Evolutionary conservation across 2,329 filamentous ascomycete species (phyloP).

Genomic region (Pezicula rhizophila): DNA sequence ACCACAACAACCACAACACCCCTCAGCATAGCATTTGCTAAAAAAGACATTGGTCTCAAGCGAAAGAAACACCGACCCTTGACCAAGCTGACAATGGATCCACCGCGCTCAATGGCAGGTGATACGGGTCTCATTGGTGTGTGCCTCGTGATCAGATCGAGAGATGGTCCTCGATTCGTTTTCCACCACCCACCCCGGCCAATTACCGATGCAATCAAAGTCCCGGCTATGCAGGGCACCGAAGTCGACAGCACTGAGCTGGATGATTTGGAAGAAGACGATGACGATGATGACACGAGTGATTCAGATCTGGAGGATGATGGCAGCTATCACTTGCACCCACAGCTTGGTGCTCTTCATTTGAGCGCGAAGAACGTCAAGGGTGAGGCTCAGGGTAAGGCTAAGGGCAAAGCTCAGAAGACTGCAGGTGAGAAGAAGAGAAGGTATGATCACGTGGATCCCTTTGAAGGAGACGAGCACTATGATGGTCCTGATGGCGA

Average conservation of each 20-base stretch:
- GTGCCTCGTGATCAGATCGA: conserved; percentile 43
- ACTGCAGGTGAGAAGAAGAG: conserved; percentile 10
- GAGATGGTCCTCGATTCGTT: conserved; percentile 74
- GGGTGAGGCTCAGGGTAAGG: too few species aligned
- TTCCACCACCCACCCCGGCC: conserved; percentile 75
- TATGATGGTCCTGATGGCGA: conserved; percentile 48
- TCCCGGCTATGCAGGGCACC: conserved; percentile 23
- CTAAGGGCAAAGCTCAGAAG: not conserved
- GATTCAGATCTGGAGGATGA: conserved; percentile 44
- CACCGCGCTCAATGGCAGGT: not conserved
- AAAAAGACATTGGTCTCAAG: too few species aligned
- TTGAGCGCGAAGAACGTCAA: conserved; percentile 7
- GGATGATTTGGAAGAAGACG: conserved; percentile 12
- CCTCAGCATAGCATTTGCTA: too few species aligned
- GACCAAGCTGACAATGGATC: conserved; percentile 1
- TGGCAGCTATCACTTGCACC: conserved; percentile 34
- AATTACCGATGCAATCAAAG: conserved; percentile 29
- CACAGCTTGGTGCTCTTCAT: conserved; percentile 15
- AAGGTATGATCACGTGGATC: conserved; percentile 16
- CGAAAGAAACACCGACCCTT: too few species aligned
- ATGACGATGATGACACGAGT: conserved; percentile 27
- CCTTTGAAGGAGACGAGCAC: conserved; percentile 31
- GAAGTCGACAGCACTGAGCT: conserved; percentile 24
- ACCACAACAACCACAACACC: too few species aligned
- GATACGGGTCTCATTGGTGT: conserved; percentile 44